Base-by-base conservation (phyloP, 2,329 filamentous ascomycete genomes). In the Venturiaceae sp. region DNA sequence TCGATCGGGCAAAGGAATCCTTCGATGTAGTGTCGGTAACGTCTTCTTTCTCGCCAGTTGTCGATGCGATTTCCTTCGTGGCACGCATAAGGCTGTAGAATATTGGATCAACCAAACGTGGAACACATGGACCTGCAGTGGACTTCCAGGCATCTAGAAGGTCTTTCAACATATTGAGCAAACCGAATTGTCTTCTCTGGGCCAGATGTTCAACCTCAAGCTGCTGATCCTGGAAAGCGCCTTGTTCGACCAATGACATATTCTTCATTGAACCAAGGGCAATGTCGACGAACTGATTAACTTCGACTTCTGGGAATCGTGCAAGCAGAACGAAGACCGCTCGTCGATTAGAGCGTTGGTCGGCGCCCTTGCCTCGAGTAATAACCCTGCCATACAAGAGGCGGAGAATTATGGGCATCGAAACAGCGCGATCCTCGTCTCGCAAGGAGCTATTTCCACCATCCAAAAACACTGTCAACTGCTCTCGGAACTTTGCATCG, bases 371-470 rank as follows among this genome's bases (percentile, higher is more conserved):
- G 13, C 88, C 89, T 65, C 90, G 87, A 19, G 88, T 87, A 56
- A 97, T 90, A 50, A 92, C 85, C 63, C 90, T 86, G 41, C 94
- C 94, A 69, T 97, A 99, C 1, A 99, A 77, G 34, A 99, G 74
- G 53, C 92, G 83, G 34, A 99, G 80, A 28, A 99, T 78, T 5
- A 99, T 83, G 1, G 94, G 92, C 79, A 97, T 89, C 36, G 96
- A 73, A 50, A 84, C 82, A 3, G 75, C 67, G 8, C 87, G 83
- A 67, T 99, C 90, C 55, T 87, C 83, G 6, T 84, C 76, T 63
- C 86, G 84, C 63, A 96, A 87, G 58, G 85, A 74, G 59, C 84
- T 84, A 61, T 82, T 77, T 39, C 83, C 75, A 26, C 74, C 68
- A 66, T 90, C 87, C 57, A 99, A 81, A 63, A 99, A 87, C 4